Evolutionary conservation across 495 filamentous ascomycete species (phyloP).

Genomic region (Penicillium daleae): DNA sequence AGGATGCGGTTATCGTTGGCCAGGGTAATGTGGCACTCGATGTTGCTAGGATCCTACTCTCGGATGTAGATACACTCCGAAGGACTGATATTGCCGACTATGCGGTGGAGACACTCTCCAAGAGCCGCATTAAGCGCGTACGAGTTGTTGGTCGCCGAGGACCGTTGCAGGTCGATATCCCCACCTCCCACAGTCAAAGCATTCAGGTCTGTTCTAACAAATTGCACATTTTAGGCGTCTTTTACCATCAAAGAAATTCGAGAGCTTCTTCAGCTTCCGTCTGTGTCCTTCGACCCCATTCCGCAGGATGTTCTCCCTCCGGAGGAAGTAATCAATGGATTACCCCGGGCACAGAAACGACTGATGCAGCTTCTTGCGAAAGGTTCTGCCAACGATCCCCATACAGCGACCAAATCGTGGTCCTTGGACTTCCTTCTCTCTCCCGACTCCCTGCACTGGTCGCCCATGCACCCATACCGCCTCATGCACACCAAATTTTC

Average conservation of each 20-base stretch:
- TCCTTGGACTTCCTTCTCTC: conserved; percentile 80
- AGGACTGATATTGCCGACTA: conserved; percentile 87
- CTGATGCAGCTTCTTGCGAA: conserved; percentile 80
- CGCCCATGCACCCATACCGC: conserved; percentile 40
- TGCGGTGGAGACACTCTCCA: conserved; percentile 72
- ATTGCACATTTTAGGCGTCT: conserved; percentile 77
- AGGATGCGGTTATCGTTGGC: conserved; percentile 87
- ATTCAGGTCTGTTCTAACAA: too few species aligned
- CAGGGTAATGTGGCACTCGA: conserved; percentile 97
- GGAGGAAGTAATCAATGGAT: conserved; percentile 53
- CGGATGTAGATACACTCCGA: conserved; percentile 67
- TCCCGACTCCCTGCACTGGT: conserved; percentile 68
- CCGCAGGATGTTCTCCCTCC: conserved; percentile 65
- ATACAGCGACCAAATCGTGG: conserved; percentile 68
- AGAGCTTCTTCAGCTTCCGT: conserved; percentile 79
- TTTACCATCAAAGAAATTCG: conserved; percentile 95
- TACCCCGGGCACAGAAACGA: conserved; percentile 75
- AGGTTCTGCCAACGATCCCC: conserved; percentile 58
- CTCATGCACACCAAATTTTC: conserved; percentile 69
- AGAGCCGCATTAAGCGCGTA: conserved; percentile 77
- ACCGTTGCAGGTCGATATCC: conserved; percentile 68
- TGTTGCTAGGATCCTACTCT: conserved; percentile 84
- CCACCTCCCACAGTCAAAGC: too few species aligned
- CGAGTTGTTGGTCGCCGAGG: conserved; percentile 85
- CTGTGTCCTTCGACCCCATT: conserved; percentile 72